Evolutionary conservation across 805 yeast genomes (phyloP), one percentile per base, ranked within the genome.

Genomic region (Yarrowia sp.): DNA sequence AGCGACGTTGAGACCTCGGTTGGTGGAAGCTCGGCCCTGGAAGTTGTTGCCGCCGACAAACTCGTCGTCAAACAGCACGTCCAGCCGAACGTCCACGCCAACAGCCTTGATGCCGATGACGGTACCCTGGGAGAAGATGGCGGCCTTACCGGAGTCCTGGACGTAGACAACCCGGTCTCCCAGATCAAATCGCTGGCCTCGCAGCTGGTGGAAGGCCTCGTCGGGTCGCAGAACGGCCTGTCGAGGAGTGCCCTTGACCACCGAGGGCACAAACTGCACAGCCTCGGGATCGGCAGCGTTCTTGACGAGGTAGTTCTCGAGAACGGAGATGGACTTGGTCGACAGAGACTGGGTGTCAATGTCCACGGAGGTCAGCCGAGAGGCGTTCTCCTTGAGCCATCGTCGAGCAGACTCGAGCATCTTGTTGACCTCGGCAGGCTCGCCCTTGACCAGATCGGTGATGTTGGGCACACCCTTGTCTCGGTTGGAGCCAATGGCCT

Each of bases 161-260:
- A 90, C 88, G 67, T 89, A 91, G 22, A 88, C 81, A 29, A 94
- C 90, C 64, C 99, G 82, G 70, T 94, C 97, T 68, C 99, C 99
- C 21, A 94, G 78, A 27, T 81, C 80, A 71, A 94, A 94, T 47
- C 79, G 75, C 76, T 94, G 99, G 39, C 80, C 79, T 62, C 87
- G 82, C 66, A 94, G 79, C 66, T 84, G 78, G 68, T 87, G 85
- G 70, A 82, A 82, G 0, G 97, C 89, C 38, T 80, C 83, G 29
- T 81, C 74, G 7, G 97, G 93, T 67, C 87, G 84, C 64, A 94
- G 77, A 27, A 94, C 80, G 0, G 97, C 97, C 39, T 82, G 84
- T 62, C 86, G 81, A 56, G 97, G 97, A 66, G 92, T 94, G 61
- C 90, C 89, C 66, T 84, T 86, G 66, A 90, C 79, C 36, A 84